Conservation (phyloP, 345 rosid species). For the Eucalyptus tenuipes region DNA sequence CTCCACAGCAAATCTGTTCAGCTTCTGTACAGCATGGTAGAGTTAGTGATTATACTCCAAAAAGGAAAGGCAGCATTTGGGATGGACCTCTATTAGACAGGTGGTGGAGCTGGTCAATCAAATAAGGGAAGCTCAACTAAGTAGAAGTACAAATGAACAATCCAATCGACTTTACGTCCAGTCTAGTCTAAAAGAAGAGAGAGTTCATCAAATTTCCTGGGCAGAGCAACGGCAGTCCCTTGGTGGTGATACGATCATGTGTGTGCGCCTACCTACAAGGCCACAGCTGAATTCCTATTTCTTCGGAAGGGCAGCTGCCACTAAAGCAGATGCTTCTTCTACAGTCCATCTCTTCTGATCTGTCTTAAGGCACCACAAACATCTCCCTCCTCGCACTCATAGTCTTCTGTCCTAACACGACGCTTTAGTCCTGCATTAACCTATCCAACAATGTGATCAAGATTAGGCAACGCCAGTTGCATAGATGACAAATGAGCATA, state of each 20-base stretch:
- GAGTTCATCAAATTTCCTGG: not conserved
- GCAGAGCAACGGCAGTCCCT: not conserved
- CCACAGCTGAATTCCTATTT: constrained; percentile 29
- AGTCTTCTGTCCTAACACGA: constrained; percentile 51
- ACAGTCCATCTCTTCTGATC: constrained; percentile 67
- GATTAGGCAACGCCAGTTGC: not conserved
- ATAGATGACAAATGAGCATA: not conserved
- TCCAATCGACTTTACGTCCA: not conserved
- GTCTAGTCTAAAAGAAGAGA: not conserved
- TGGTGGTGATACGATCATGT: not conserved
- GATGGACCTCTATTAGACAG: not conserved
- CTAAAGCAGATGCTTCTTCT: constrained; percentile 80
- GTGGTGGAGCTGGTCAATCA: not conserved
- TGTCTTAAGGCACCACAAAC: constrained; percentile 39
- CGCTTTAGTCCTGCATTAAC: constrained; percentile 66
- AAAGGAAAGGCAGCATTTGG: not conserved
- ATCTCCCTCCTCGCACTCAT: constrained; percentile 65
- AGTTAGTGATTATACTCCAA: not conserved
- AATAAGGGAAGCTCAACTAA: not conserved
- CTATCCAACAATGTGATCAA: constrained; percentile 12
- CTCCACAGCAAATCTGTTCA: not conserved
- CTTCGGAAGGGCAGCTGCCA: constrained; percentile 64
- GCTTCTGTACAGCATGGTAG: not conserved
- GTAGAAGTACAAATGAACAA: not conserved
- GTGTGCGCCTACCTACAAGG: not conserved